These are phyloP conservation scores for Globisporangium yorkense DNA, from an alignment of 352 stramenopile genomes.

Conservation along the genomic window DNA sequence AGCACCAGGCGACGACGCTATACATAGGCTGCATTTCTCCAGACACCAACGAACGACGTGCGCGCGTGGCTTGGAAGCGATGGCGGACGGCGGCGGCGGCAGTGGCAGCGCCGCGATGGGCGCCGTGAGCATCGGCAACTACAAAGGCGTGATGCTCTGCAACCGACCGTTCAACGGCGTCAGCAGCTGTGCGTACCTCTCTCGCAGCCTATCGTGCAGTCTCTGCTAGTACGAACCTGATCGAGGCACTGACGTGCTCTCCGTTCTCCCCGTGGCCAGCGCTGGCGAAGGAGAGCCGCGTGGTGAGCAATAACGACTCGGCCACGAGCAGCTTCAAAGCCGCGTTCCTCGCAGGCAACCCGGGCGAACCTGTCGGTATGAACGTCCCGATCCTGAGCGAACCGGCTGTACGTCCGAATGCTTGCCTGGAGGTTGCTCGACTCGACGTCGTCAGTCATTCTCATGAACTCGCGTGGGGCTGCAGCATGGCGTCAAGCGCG, in stretches of 20 bases:
- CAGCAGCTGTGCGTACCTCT: conserved; percentile 42
- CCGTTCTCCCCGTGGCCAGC: conserved; percentile 14
- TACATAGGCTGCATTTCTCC: no score
- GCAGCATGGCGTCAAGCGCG: conserved; percentile 72
- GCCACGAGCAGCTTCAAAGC: conserved; percentile 44
- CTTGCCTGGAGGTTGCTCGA: not conserved
- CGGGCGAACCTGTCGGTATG: conserved; percentile 57
- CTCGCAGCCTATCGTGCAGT: not conserved
- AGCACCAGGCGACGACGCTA: no score
- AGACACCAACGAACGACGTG: not conserved
- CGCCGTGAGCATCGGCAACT: conserved; percentile 90
- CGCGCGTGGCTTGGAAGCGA: not conserved
- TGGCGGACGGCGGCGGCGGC: conserved; percentile 24
- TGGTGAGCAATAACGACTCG: conserved; percentile 27
- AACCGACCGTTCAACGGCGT: conserved; percentile 91
- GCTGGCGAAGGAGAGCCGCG: conserved; percentile 47
- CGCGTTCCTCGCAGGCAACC: conserved; percentile 69
- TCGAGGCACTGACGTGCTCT: not conserved
- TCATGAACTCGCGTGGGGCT: not conserved
- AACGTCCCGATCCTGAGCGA: conserved; percentile 81
- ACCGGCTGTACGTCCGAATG: conserved; percentile 23
- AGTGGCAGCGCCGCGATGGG: conserved; percentile 19
- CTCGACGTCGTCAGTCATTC: not conserved
- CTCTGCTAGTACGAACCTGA: not conserved
- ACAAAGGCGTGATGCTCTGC: conserved; percentile 95